phyloP scores from a whole-genome alignment of 345 rosid species.

The Populus nigra region DNA sequence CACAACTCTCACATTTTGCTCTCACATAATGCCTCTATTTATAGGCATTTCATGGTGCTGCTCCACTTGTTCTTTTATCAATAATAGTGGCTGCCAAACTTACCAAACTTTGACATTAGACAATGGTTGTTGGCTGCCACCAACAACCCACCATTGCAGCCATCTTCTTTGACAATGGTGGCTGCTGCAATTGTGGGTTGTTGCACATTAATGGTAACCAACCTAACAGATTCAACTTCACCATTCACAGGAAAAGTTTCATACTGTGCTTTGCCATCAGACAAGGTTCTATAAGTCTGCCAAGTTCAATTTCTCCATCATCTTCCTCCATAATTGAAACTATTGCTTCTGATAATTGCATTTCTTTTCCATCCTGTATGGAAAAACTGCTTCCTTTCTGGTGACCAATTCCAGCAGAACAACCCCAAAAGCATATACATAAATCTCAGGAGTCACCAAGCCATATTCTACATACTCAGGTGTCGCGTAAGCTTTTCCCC shows the following conservation, averaged over 20 bases:
- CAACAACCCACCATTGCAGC: too few relatives aligned
- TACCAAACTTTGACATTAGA: too few relatives aligned
- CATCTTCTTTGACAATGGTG: too few relatives aligned
- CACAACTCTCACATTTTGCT: too few relatives aligned
- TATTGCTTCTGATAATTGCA: slow-evolving; percentile 23
- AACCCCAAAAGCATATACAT: slow-evolving; percentile 47
- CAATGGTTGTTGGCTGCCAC: too few relatives aligned
- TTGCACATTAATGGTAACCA: too few relatives aligned
- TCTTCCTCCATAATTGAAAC: slow-evolving; percentile 18
- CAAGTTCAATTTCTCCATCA: slow-evolving; percentile 18
- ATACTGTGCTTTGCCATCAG: slow-evolving; percentile 16
- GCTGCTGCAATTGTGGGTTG: too few relatives aligned
- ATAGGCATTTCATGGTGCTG: too few relatives aligned
- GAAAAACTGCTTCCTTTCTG: slow-evolving; percentile 34
- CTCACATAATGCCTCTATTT: too few relatives aligned
- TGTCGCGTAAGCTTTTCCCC: slow-evolving; percentile 43
- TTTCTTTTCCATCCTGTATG: slow-evolving; percentile 24
- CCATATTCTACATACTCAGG: slow-evolving; percentile 45
- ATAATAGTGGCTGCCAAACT: too few relatives aligned
- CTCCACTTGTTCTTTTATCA: too few relatives aligned
- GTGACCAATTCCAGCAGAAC: slow-evolving; percentile 43
- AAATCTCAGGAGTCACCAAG: slow-evolving; percentile 36
- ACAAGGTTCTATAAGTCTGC: slow-evolving; percentile 28
- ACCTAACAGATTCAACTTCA: slow-evolving; percentile 31
- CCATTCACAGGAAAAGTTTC: slow-evolving; percentile 20